These are phyloP conservation scores for Pseudozyma pruni DNA, from an alignment of 1,284 basidiomycete species.

Conservation along the genomic window DNA sequence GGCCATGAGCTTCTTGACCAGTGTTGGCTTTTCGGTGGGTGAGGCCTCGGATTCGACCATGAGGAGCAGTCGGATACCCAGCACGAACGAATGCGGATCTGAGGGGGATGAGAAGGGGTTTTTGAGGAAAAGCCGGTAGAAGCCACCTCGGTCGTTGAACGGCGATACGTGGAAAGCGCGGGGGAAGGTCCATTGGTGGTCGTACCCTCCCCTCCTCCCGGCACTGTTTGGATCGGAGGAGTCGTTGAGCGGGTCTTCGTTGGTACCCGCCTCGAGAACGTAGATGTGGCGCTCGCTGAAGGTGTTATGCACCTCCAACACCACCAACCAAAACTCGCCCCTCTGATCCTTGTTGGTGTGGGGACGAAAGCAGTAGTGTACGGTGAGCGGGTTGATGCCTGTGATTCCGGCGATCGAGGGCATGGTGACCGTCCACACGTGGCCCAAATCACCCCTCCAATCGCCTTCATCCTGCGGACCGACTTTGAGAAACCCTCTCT, in stretches of 20 bases:
- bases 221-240: too few species aligned
- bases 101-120: constrained; percentile 25
- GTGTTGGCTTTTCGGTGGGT: background rate
- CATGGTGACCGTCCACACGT: constrained; percentile 72
- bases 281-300: constrained; percentile 80
- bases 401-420: constrained; percentile 77
- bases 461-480: constrained; percentile 49
- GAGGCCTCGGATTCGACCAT: constrained; percentile 33
- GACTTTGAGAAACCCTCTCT: constrained; percentile 16
- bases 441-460: constrained; percentile 33
- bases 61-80: constrained; percentile 49
- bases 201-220: constrained; percentile 67
- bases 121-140: constrained; percentile 71
- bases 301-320: constrained; percentile 82
- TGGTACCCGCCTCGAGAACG: constrained; percentile 69
- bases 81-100: constrained; percentile 15
- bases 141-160: constrained; percentile 80
- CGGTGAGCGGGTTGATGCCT: constrained; percentile 80
- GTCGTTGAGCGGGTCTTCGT: constrained; percentile 69
- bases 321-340: constrained; percentile 69
- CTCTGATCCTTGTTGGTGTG: constrained; percentile 5
- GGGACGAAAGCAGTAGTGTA: constrained; percentile 76
- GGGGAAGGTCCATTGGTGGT: constrained; percentile 78
- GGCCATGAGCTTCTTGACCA: constrained; percentile 71
- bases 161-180: constrained; percentile 83